These are phyloP conservation scores for Candida yuanshanica DNA, from an alignment of 805 yeast species.

Conservation along the genomic window DNA sequence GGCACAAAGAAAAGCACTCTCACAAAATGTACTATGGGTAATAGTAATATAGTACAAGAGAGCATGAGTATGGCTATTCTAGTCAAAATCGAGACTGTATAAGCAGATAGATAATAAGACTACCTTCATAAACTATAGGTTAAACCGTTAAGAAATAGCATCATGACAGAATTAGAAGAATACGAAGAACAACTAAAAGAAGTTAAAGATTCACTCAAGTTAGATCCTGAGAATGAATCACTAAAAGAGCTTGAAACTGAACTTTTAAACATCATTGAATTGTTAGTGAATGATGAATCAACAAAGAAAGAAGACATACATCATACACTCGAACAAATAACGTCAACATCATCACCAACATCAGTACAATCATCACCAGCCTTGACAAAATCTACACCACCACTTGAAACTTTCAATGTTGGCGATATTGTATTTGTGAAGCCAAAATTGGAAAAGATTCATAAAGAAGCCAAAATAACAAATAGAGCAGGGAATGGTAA, in stretches of 20 bases:
- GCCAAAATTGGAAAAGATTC: constrained; percentile 7
- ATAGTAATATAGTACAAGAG: too few species aligned
- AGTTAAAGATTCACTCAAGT: constrained; percentile 10
- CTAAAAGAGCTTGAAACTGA: constrained; percentile 12
- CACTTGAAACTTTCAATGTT: not conserved
- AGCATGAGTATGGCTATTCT: too few species aligned
- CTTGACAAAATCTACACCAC: not conserved
- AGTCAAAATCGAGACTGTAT: too few species aligned
- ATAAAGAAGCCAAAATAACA: constrained; percentile 12
- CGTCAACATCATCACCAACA: not conserved
- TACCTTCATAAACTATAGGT: too few species aligned
- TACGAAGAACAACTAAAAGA: constrained; percentile 15
- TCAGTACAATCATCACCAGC: not conserved
- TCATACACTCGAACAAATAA: not conserved
- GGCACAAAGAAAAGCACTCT: too few species aligned
- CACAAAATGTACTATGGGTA: too few species aligned
- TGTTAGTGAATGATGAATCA: constrained; percentile 7
- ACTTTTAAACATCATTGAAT: constrained; percentile 11
- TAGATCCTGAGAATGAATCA: constrained; percentile 13
- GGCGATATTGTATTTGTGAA: constrained; percentile 15
- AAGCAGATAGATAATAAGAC: too few species aligned
- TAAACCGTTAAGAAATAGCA: not conserved
- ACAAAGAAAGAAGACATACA: not conserved
- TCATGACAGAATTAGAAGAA: constrained; percentile 17
- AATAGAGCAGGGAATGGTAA: constrained; percentile 16